Percentiles rank a stretch among this genome's conserved stretches.
Conservation (phyloP, 805 yeast species). For the Saturnispora silvae region DNA sequence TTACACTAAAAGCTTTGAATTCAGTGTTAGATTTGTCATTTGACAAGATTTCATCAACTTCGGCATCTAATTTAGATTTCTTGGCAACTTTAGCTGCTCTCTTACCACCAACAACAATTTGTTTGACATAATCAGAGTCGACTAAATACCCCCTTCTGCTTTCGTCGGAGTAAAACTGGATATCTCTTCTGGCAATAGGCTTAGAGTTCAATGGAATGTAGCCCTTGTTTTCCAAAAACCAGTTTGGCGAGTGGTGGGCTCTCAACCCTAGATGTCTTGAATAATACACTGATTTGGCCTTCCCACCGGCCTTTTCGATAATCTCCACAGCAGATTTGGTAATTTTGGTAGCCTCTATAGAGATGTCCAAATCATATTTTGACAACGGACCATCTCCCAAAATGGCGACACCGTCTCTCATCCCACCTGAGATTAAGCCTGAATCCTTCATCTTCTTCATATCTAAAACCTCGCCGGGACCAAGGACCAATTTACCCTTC, state of each 20-base stretch:
- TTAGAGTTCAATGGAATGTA: slow-evolving; percentile 76
- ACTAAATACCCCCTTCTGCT: slow-evolving; percentile 66
- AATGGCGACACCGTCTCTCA: slow-evolving; percentile 73
- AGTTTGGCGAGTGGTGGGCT: slow-evolving; percentile 68
- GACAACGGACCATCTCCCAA: slow-evolving; percentile 49
- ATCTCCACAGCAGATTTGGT: slow-evolving; percentile 60
- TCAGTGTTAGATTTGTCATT: slow-evolving; percentile 3
- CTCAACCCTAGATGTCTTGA: slow-evolving; percentile 50
- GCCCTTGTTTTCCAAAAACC: slow-evolving; percentile 59
- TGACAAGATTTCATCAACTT: slow-evolving; percentile 13
- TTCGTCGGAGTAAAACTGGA: slow-evolving; percentile 63
- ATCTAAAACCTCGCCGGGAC: slow-evolving; percentile 53
- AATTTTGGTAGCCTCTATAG: slow-evolving; percentile 77
- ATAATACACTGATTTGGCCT: slow-evolving; percentile 62
- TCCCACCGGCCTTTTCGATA: slow-evolving; percentile 65
- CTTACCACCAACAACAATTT: slow-evolving; percentile 17
- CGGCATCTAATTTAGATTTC: slow-evolving; percentile 17
- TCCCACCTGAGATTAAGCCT: slow-evolving; percentile 62
- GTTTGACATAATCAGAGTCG: slow-evolving; percentile 28
- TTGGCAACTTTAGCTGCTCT: slow-evolving; percentile 10
- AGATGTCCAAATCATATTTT: slow-evolving; percentile 46
- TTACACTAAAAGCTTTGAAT: slow-evolving; percentile 14
- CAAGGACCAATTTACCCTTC: slow-evolving; percentile 49
- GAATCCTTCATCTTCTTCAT: slow-evolving; percentile 67
- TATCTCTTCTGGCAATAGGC: slow-evolving; percentile 75